Evolutionary conservation across 768 basidiomycete genomes (phyloP), one percentile per base, ranked within the genome.

Genomic region (Termitomyces sp.): DNA sequence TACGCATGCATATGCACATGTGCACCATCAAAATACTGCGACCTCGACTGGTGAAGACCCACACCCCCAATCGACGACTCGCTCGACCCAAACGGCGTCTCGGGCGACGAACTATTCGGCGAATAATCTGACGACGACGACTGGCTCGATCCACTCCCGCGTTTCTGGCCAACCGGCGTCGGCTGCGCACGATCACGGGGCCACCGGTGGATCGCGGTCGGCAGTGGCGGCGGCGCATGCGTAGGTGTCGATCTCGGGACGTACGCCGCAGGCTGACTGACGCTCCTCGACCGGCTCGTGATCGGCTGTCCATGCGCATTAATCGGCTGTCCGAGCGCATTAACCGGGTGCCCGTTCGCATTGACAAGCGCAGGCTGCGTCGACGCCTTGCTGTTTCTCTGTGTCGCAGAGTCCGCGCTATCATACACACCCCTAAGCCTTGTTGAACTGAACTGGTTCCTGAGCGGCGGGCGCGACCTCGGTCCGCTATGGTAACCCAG

Each of bases 41-140:
- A 81, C 49, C 81, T 80, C 63, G 76, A 79, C 55, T 71, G 74
- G 55, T 79, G 83, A 60, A 82, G 77, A 63, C 76, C 73, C 42
- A 82, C 71, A 45, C 81, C 83, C 41, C 77, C 78, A 50, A 92
- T 70, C 9, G 89, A 91, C 27, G 88, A 88, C 61, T 93, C 91
- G 70, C 86, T 91, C 40, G 91, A 92, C n/a, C 90, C 91, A 67
- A 88, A 93, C 17, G 91, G 91, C 25, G 91, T 93, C 66, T 92
- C 83, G 0, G 91, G 91, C n/a, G 89, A 91, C 16, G 85, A 85
- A 60, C 86, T 88, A 62, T 90, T 88, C 19, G 90, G 89, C 44
- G 91, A 92, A 61, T 89, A 90, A 63, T 91, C 88, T 12, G 90
- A 91, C 25, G 60, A 68, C 87, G 90, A 91, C 12, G 88, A 90